Percentiles rank a stretch among this genome's conserved stretches.
Conservation (phyloP, 1,139 yeast genomes). For the Candida frijolesensis region DNA sequence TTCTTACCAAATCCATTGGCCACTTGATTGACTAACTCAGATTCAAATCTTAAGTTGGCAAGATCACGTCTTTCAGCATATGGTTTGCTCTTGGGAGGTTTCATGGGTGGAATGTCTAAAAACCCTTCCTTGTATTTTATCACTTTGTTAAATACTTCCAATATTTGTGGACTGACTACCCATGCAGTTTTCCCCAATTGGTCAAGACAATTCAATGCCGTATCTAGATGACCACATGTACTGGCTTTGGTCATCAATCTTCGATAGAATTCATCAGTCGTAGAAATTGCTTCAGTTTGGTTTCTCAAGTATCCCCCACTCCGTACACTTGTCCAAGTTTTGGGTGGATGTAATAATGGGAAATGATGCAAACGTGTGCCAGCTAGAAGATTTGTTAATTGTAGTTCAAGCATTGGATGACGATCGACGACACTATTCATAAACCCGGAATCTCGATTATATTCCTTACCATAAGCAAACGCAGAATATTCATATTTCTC, state of each 20-base stretch:
- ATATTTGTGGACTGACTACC: conserved; percentile 35
- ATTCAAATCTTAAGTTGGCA: conserved; percentile 24
- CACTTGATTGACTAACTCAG: conserved; percentile 23
- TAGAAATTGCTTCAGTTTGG: conserved; percentile 28
- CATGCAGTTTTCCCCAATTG: conserved; percentile 35
- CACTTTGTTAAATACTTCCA: conserved; percentile 24
- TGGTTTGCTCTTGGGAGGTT: conserved; percentile 1
- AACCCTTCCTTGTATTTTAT: conserved; percentile 28
- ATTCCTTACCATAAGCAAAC: background rate
- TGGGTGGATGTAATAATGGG: conserved; percentile 46
- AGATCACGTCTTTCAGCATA: conserved; percentile 16
- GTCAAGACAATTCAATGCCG: conserved; percentile 33
- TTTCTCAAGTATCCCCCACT: conserved; percentile 39
- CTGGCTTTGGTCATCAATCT: conserved; percentile 30
- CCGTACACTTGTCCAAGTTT: conserved; percentile 35
- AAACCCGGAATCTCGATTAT: background rate
- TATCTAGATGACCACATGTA: conserved; percentile 34
- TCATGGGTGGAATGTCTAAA: conserved; percentile 28
- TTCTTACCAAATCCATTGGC: conserved; percentile 31
- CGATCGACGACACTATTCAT: conserved; percentile 16
- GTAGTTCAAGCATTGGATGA: conserved; percentile 28
- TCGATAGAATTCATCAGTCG: conserved; percentile 22
- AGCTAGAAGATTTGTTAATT: conserved; percentile 16
- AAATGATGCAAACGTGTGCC: conserved; percentile 15
- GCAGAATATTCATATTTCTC: conserved; percentile 2